These are phyloP conservation scores for Carex myosuroides DNA, from an alignment of 176 grass and related monocot species.

Conservation along the genomic window DNA sequence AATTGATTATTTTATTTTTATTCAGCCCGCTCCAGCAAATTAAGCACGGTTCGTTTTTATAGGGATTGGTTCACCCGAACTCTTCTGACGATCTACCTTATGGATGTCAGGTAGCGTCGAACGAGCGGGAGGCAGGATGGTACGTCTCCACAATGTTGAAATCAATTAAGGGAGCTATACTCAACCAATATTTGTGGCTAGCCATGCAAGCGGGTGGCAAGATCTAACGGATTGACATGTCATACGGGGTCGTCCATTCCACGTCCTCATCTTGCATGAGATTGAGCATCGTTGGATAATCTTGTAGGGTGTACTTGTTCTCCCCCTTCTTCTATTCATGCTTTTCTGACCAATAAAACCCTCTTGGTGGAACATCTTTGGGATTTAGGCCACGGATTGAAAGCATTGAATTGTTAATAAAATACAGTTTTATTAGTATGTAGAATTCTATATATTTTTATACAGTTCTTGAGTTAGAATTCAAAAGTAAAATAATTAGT, in stretches of 20 bases:
- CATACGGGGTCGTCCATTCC: not conserved
- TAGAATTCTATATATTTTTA: too few relatives aligned
- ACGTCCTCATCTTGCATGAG: not conserved
- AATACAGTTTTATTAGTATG: too few relatives aligned
- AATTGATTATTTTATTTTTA: too few relatives aligned
- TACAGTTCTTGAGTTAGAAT: too few relatives aligned
- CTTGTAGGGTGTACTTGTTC: not conserved
- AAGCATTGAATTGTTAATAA: too few relatives aligned
- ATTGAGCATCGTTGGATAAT: not conserved
- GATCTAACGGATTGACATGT: not conserved
- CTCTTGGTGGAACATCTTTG: not conserved
- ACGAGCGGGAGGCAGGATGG: not conserved
- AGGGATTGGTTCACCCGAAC: too few relatives aligned
- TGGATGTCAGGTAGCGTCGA: not conserved
- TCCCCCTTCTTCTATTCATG: not conserved
- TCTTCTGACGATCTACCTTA: not conserved
- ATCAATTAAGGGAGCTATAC: not conserved
- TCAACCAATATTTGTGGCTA: not conserved
- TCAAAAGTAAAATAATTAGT: too few relatives aligned
- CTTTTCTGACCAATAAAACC: not conserved
- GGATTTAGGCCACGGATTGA: not conserved
- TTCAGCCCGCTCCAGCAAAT: too few relatives aligned
- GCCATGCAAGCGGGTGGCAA: not conserved
- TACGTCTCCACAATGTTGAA: not conserved
- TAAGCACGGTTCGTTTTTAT: too few relatives aligned